A percentile compares a stretch with the other conserved stretches of the same genome.
Conservation (phyloP, 352 stramenopile species). For the Phytophthora nicotianae region DNA sequence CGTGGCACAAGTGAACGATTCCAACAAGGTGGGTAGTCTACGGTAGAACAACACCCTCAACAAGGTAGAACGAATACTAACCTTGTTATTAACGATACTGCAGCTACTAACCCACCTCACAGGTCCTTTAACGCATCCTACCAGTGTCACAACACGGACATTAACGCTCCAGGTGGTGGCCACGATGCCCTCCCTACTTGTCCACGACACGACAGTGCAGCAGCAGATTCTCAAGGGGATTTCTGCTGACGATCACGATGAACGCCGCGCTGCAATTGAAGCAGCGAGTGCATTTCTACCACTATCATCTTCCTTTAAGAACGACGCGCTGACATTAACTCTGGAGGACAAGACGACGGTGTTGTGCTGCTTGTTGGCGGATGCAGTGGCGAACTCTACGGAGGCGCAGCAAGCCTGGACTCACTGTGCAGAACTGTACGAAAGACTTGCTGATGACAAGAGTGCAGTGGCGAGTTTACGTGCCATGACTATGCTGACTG, state of each 20-base stretch:
- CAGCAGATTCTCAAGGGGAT: constrained; percentile 29
- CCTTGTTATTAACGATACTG: background rate
- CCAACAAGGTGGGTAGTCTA: constrained; percentile 40
- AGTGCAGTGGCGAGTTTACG: constrained; percentile 36
- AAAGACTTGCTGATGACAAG: constrained; percentile 40
- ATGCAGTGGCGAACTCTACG: constrained; percentile 18
- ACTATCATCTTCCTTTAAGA: constrained; percentile 33
- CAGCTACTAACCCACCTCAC: constrained; percentile 36
- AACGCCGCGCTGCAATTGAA: constrained; percentile 39
- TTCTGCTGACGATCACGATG: constrained; percentile 24
- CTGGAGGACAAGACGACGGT: constrained; percentile 19
- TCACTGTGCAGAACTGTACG: constrained; percentile 45
- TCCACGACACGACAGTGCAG: constrained; percentile 31
- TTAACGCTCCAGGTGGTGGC: constrained; percentile 46
- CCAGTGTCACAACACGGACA: constrained; percentile 22
- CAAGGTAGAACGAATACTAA: constrained; percentile 11
- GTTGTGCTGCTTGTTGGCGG: constrained; percentile 29
- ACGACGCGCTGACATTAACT: constrained; percentile 26
- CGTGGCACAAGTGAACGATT: constrained; percentile 55
- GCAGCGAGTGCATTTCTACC: constrained; percentile 33
- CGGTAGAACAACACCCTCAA: background rate
- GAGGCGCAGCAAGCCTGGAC: constrained; percentile 51
- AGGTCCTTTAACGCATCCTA: constrained; percentile 18
- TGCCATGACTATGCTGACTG: constrained; percentile 40
- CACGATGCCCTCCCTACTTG: constrained; percentile 49